These are phyloP conservation scores for Dorcoceras hygrometricum DNA, from an alignment of 257 asterid genomes.

Conservation along the genomic window DNA sequence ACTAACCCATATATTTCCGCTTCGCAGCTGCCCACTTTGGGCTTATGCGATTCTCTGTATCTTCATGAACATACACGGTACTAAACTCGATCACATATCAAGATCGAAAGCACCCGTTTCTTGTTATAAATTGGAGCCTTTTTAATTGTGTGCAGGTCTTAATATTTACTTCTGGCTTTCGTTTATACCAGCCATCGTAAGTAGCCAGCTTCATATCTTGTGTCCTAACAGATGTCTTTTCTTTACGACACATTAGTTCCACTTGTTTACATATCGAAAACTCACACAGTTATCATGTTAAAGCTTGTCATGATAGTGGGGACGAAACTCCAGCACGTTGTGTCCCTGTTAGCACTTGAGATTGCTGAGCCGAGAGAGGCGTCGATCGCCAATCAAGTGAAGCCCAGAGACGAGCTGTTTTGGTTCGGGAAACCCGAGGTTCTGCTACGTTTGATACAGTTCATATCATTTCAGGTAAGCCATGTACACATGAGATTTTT, in stretches of 20 bases:
- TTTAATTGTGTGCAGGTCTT: conserved; percentile 52
- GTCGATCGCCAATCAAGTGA: conserved; percentile 50
- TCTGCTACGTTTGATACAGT: conserved; percentile 68
- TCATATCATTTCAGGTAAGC: conserved; percentile 86
- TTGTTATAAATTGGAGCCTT: not conserved
- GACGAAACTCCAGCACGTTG: conserved; percentile 87
- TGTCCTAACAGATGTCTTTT: not conserved
- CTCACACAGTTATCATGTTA: conserved; percentile 15
- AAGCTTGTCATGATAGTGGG: conserved; percentile 91
- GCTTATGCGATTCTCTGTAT: conserved; percentile 87
- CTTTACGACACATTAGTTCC: not conserved
- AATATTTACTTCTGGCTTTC: conserved; percentile 90
- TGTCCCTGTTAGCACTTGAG: conserved; percentile 81
- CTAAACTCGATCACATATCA: not conserved
- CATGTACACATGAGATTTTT: not conserved
- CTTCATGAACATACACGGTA: conserved; percentile 86
- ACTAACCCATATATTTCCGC: not conserved
- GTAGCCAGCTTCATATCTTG: conserved; percentile 21
- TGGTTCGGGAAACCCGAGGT: conserved; percentile 92
- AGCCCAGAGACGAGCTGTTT: conserved; percentile 79
- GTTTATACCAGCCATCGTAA: conserved; percentile 78
- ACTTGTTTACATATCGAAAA: conserved; percentile 23
- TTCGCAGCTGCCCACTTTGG: conserved; percentile 91
- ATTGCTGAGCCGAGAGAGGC: conserved; percentile 59
- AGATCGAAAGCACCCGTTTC: not conserved